Evolutionary conservation across 495 filamentous ascomycete genomes (phyloP).

Genomic region (Sabuloglossum arenarium): DNA sequence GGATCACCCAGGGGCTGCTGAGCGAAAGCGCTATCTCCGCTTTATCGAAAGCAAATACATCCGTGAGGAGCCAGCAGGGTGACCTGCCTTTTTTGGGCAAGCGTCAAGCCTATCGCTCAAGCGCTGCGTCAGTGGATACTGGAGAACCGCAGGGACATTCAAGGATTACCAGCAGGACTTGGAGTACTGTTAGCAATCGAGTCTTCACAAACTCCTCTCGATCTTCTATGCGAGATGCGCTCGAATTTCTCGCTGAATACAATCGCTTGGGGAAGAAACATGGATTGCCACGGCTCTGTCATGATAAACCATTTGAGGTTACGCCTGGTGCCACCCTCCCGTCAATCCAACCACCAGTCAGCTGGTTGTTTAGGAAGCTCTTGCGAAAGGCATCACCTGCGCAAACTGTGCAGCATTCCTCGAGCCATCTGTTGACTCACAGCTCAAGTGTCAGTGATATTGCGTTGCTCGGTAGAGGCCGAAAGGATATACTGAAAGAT

Average conservation of each 20-base stretch:
- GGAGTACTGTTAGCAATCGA: constrained; percentile 11
- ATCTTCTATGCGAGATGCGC: constrained; percentile 17
- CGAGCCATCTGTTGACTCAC: constrained; percentile 4
- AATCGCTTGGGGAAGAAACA: constrained; percentile 30
- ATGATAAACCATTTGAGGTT: not conserved
- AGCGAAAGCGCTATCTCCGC: not conserved
- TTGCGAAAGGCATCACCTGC: constrained; percentile 1
- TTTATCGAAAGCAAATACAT: not conserved
- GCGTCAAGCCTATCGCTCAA: not conserved
- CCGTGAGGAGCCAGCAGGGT: not conserved
- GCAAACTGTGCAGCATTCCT: not conserved
- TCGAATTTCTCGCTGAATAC: constrained; percentile 26
- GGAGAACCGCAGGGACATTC: constrained; percentile 1
- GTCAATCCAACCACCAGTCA: not conserved
- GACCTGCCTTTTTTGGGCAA: too few relatives aligned
- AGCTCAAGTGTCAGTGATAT: constrained; percentile 29
- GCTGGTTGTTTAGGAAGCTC: constrained; percentile 11
- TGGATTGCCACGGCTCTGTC: constrained; percentile 4
- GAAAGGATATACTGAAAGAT: constrained; percentile 27
- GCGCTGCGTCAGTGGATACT: not conserved
- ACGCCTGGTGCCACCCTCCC: not conserved
- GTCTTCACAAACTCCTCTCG: constrained; percentile 9
- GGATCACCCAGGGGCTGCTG: constrained; percentile 11
- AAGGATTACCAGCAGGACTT: constrained; percentile 11
- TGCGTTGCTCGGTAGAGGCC: constrained; percentile 25